Percentiles rank a stretch among this genome's conserved stretches.
Evolutionary conservation across 257 asterid species (phyloP).

Genomic region (Solanum lignicaule): DNA sequence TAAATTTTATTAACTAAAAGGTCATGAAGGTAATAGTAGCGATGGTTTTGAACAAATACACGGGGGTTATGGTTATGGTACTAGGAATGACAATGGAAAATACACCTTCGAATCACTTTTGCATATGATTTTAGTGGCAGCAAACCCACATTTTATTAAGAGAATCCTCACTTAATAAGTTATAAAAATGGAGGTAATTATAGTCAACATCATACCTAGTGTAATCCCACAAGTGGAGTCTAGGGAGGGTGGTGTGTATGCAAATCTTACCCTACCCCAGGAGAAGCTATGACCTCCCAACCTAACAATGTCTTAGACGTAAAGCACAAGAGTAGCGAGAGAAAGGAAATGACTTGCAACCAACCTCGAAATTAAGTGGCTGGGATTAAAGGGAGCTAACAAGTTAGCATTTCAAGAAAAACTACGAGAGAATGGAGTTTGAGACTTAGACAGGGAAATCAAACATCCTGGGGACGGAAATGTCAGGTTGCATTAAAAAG

Average conservation of each 20-base stretch:
- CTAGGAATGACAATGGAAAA: neutral
- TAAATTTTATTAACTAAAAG: neutral
- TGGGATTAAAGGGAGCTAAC: neutral
- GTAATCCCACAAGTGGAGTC: neutral
- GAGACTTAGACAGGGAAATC: neutral
- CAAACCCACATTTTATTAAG: neutral
- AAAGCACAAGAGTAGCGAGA: neutral
- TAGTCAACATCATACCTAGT: neutral
- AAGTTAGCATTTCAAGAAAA: neutral
- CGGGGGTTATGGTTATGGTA: neutral
- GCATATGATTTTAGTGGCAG: neutral
- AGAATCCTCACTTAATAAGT: neutral
- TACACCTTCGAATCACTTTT: neutral
- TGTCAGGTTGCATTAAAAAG: neutral
- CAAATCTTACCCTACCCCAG: neutral
- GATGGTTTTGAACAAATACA: neutral
- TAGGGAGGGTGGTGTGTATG: neutral
- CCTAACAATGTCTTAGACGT: neutral
- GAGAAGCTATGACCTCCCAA: neutral
- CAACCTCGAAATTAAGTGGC: neutral
- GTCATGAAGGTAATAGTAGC: neutral
- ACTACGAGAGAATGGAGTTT: neutral
- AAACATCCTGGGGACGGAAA: neutral
- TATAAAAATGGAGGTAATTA: neutral
- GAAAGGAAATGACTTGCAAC: neutral